Conservation (phyloP, 2,329 filamentous ascomycete species). For the Epichloe scottii region DNA sequence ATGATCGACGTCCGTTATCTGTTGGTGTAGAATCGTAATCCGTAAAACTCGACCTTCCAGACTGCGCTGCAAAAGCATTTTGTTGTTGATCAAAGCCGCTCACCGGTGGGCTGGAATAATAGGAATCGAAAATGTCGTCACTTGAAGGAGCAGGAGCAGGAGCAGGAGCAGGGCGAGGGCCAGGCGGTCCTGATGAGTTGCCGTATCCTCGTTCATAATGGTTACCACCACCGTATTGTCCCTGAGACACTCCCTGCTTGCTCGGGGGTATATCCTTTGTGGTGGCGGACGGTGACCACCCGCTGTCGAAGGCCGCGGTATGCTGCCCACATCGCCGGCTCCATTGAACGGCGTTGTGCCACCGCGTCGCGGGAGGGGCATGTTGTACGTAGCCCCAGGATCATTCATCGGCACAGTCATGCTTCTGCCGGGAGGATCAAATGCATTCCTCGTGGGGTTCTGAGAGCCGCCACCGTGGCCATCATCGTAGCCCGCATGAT, state of each 20-base stretch:
- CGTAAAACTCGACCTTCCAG: constrained; percentile 19
- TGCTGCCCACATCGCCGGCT: constrained; percentile 26
- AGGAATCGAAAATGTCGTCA: constrained; percentile 42
- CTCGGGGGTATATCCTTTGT: constrained; percentile 36
- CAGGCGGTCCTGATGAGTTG: constrained; percentile 10
- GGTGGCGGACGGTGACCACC: constrained; percentile 39
- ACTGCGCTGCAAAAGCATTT: constrained; percentile 12
- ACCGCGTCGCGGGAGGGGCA: constrained; percentile 22
- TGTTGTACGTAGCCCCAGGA: constrained; percentile 27
- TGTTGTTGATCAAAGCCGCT: constrained; percentile 14
- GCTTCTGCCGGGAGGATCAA: constrained; percentile 41
- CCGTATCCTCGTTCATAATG: constrained; percentile 23
- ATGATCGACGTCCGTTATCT: constrained; percentile 26
- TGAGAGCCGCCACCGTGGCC: constrained; percentile 16
- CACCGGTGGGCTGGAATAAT: constrained; percentile 31
- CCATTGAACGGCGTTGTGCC: constrained; percentile 36
- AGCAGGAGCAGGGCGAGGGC: not conserved
- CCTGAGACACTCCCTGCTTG: constrained; percentile 25
- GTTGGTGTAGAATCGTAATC: constrained; percentile 30
- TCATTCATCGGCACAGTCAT: constrained; percentile 48
- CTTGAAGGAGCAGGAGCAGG: constrained; percentile 20
- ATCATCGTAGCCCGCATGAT: constrained; percentile 16
- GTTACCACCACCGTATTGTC: constrained; percentile 17
- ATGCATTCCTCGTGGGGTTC: constrained; percentile 25
- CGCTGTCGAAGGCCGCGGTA: constrained; percentile 43